Base-by-base conservation (phyloP, 495 filamentous ascomycete species). In the Rhizodiscina lignyota region DNA sequence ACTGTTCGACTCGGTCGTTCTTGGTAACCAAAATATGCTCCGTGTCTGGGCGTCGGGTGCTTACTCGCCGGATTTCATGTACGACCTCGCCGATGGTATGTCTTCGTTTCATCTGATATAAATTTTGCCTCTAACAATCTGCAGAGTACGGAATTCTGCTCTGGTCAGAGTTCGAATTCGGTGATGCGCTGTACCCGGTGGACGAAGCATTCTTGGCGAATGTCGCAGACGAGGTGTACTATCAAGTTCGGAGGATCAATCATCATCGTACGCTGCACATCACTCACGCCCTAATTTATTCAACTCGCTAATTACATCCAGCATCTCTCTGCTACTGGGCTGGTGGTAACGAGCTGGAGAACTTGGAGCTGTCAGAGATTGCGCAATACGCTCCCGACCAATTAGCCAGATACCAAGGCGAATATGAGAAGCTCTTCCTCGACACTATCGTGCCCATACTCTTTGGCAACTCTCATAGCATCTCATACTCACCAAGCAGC, bases 31-130 rank as follows among this genome's bases (percentile, higher is more conserved):
- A n/a, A n/a, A n/a, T n/a, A n/a, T n/a, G n/a, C n/a, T n/a, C n/a
- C n/a, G n/a, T n/a, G n/a, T n/a, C n/a, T n/a, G n/a, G n/a, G n/a
- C n/a, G n/a, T n/a, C n/a, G n/a, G n/a, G n/a, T n/a, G n/a, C n/a
- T n/a, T n/a, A n/a, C n/a, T n/a, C n/a, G n/a, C 71, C 69, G 1
- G 75, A 78, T 45, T 77, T 73, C 36, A 74, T 80, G 33, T 79
- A 74, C 42, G 73, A 80, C 40, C 52, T 77, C 12, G 74, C 73
- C 4, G 75, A 80, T 41, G 40, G 28, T 19, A 36, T 10, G 35
- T 15, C 5, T 17, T 15, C 18, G 12, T 15, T 18, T 6, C 4
- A 18, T 4, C 4, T 24, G 1, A 21, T n/a, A 23, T n/a, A 5
- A 12, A 1, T 13, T 13, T 10, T 15, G 5, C 3, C 10, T 12